Percentiles rank a stretch among this genome's conserved stretches.
Evolutionary conservation across 768 basidiomycete species (phyloP).

Genomic region (Sutorius australiensis): DNA sequence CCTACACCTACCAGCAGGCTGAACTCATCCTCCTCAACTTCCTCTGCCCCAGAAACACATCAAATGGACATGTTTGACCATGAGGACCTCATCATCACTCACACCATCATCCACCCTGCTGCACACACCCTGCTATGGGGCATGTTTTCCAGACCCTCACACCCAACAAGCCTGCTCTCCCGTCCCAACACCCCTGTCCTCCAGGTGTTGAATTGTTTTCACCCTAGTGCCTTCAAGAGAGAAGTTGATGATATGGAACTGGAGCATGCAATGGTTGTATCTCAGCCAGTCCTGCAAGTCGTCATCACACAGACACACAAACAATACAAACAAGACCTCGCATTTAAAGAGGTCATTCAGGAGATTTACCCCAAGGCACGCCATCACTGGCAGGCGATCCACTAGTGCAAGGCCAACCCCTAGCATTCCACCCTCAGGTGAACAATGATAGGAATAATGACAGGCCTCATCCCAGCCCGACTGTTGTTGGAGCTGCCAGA

Average conservation of each 20-base stretch:
- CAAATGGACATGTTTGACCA: slow-evolving; percentile 27
- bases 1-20: too few species aligned
- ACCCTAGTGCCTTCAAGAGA: slow-evolving; percentile 30
- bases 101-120: slow-evolving; percentile 37
- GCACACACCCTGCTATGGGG: slow-evolving; percentile 22
- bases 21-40: too few species aligned
- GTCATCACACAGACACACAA: slow-evolving; percentile 33
- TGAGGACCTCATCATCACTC: slow-evolving; percentile 33
- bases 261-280: slow-evolving; percentile 9
- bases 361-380: slow-evolving; percentile 26
- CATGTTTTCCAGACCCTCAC: slow-evolving; percentile 31
- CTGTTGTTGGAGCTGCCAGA: slow-evolving; percentile 7
- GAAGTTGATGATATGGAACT: slow-evolving; percentile 27
- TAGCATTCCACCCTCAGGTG: not conserved
- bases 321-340: slow-evolving; percentile 32
- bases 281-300: slow-evolving; percentile 29
- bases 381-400: slow-evolving; percentile 14
- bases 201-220: slow-evolving; percentile 34
- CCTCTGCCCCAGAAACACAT: too few species aligned
- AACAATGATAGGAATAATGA: slow-evolving; percentile 17
- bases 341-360: slow-evolving; percentile 30
- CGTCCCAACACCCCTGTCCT: slow-evolving; percentile 24
- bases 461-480: slow-evolving; percentile 10
- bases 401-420: not conserved
- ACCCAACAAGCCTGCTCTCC: slow-evolving; percentile 23